A percentile compares a stretch with the other conserved stretches of the same genome.
phyloP scores from a whole-genome alignment of 139 green algal genomes.

The Trebouxia sp. region DNA sequence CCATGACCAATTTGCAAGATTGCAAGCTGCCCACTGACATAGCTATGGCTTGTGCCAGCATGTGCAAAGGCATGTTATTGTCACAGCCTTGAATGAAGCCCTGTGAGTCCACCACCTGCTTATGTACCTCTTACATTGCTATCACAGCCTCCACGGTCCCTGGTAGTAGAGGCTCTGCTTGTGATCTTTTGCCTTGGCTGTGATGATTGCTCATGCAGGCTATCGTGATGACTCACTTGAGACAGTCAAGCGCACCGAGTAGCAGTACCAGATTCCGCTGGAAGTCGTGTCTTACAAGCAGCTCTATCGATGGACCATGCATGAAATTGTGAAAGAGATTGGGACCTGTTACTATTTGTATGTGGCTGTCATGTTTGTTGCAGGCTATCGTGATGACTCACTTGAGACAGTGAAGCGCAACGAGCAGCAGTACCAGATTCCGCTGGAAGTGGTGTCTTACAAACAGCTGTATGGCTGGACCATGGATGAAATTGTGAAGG shows the following conservation, averaged over 20 bases:
- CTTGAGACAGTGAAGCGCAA: constrained; percentile 96
- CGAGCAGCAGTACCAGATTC: constrained; percentile 77
- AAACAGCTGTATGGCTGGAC: constrained; percentile 97
- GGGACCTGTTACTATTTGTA: constrained; percentile 48
- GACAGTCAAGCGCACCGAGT: constrained; percentile 94
- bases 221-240: constrained; percentile 97
- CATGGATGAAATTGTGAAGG: constrained; percentile 97
- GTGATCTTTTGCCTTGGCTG: too few species aligned
- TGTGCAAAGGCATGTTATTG: background rate
- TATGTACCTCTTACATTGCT: too few species aligned
- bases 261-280: constrained; percentile 75
- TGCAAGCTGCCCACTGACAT: too few species aligned
- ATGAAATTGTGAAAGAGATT: constrained; percentile 64
- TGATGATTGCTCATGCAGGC: background rate
- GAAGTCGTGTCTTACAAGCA: constrained; percentile 92
- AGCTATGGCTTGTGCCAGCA: too few species aligned
- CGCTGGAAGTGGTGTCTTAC: constrained; percentile 91
- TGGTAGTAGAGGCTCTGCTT: too few species aligned
- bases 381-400: constrained; percentile 90
- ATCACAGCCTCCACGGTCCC: too few species aligned
- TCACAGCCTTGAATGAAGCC: too few species aligned
- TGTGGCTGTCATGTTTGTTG: background rate
- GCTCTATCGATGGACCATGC: constrained; percentile 55
- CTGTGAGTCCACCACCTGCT: too few species aligned
- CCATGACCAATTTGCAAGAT: background rate